phyloP scores from a whole-genome alignment of 2,329 filamentous ascomycete genomes.

The Domatiomyces catenatus region DNA sequence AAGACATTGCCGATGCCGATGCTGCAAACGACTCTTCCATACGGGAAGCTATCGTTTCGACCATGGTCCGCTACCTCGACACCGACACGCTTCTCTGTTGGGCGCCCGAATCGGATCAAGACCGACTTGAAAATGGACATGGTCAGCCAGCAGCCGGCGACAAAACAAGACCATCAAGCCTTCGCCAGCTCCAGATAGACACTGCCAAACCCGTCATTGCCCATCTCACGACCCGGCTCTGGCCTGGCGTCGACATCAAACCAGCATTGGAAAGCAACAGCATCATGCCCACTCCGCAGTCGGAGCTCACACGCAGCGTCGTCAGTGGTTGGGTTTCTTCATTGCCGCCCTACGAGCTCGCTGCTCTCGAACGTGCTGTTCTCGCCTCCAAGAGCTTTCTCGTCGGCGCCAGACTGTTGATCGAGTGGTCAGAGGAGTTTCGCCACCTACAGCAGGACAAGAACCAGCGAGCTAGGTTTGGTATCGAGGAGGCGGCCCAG shows the following conservation, averaged over 20 bases:
- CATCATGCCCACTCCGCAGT: slow-evolving; percentile 62
- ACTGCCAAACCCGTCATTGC: slow-evolving; percentile 55
- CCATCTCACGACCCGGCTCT: slow-evolving; percentile 57
- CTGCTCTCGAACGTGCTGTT: slow-evolving; percentile 68
- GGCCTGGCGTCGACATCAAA: slow-evolving; percentile 65
- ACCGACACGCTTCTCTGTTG: slow-evolving; percentile 91
- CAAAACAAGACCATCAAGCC: slow-evolving; percentile 35
- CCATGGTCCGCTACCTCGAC: slow-evolving; percentile 69
- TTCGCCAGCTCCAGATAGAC: slow-evolving; percentile 58
- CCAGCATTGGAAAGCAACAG: slow-evolving; percentile 67
- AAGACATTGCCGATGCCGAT: slow-evolving; percentile 65
- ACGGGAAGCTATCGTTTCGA: slow-evolving; percentile 48
- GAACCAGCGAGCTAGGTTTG: slow-evolving; percentile 39
- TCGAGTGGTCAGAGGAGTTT: slow-evolving; percentile 74
- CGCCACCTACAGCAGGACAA: slow-evolving; percentile 32
- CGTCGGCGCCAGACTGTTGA: slow-evolving; percentile 57
- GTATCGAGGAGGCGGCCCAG: slow-evolving; percentile 65
- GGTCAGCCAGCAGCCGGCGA: slow-evolving; percentile 35
- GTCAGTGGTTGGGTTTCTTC: slow-evolving; percentile 62
- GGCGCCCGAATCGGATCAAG: slow-evolving; percentile 39
- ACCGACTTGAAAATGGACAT: slow-evolving; percentile 14
- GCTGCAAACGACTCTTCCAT: slow-evolving; percentile 33
- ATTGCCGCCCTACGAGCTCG: slow-evolving; percentile 64
- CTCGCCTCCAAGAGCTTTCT: slow-evolving; percentile 79
- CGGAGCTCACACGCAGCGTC: slow-evolving; percentile 57